Base-by-base conservation (phyloP, 768 basidiomycete species). In the Goffeauzyma gilvescens region DNA sequence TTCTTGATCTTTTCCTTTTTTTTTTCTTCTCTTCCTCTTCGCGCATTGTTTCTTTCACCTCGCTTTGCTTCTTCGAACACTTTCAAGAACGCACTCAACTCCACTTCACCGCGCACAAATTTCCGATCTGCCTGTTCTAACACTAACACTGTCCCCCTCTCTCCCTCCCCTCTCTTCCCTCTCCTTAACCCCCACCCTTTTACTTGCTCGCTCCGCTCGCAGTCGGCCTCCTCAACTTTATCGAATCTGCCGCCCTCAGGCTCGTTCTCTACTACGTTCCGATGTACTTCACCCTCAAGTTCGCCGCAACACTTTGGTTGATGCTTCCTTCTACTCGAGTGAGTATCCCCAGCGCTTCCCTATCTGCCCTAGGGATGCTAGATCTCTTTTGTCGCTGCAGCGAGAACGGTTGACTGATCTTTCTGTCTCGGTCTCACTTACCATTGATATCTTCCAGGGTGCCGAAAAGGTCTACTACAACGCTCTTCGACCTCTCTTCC, bases 201-300 rank as follows among this genome's bases (percentile, higher is more conserved):
- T 15, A 33, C 14, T 33, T 7, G 24, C 34, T 13, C 6, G 23
- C 33, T 35, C 6, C 23, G 49, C 72, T 81, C 58, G 72, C 89
- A 42, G 89, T 93, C 54, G 86, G 85, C 40, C 78, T 46, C 66
- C 78, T 93, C 74, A 90, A 80, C 70, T 83, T 93, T 67, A 56
- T 82, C 48, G 90, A 95, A 68, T 79, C 75, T 57, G 72, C 90
- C 54, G 83, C 81, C 36, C 69, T 83, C 52, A 75, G 80, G 35
- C 46, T 81, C 48, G 73, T 93, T 46, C 77, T 95, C 52, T 85
- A 89, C 70, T 96, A 55, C 59, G 38, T 90, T 54, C 83, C 87
- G 32, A 86, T 85, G 81, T 95, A 90, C 65, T 95, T 78, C 61
- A 78, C 81, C 36, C 73, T 87, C 72, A 95, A 93, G 79, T 81